A percentile compares a stretch with the other conserved stretches of the same genome.
Conservation (phyloP, 768 basidiomycete species). For the Artomyces pyxidatus region DNA sequence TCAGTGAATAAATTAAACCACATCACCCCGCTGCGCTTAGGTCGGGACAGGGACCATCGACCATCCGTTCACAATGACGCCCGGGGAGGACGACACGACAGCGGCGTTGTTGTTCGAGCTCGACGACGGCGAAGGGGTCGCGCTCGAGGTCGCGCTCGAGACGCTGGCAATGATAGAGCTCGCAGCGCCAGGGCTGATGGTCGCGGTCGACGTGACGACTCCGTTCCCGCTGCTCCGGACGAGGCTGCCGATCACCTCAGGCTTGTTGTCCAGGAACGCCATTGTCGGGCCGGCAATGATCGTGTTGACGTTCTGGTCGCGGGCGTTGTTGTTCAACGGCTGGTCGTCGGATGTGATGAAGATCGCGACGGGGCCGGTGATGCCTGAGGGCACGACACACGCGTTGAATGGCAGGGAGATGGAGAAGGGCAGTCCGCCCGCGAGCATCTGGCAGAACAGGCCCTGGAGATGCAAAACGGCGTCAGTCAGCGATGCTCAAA, state of each 20-base stretch:
- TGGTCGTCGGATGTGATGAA: conserved; percentile 58
- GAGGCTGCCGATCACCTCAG: conserved; percentile 43
- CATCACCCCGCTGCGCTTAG: neutral
- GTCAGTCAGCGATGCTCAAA: neutral
- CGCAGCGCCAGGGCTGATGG: conserved; percentile 17
- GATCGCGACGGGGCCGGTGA: conserved; percentile 71
- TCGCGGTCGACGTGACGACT: conserved; percentile 4
- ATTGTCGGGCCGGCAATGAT: conserved; percentile 68
- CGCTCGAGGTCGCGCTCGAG: neutral
- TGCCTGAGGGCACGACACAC: conserved; percentile 56
- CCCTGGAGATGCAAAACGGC: conserved; percentile 29
- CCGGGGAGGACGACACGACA: conserved; percentile 23
- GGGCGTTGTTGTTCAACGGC: conserved; percentile 55
- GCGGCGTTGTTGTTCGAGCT: neutral
- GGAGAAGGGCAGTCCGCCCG: conserved; percentile 49
- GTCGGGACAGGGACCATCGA: conserved; percentile 16
- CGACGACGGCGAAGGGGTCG: neutral
- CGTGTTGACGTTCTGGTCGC: conserved; percentile 42
- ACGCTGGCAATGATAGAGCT: conserved; percentile 18
- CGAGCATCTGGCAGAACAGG: conserved; percentile 69
- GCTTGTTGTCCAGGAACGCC: conserved; percentile 54
- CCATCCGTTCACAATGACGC: conserved; percentile 42
- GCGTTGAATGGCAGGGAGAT: conserved; percentile 49
- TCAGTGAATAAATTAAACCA: neutral
- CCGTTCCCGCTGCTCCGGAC: conserved; percentile 23